These are phyloP conservation scores for Strigomonas galati DNA, from an alignment of 208 protist genomes.

Conservation along the genomic window DNA sequence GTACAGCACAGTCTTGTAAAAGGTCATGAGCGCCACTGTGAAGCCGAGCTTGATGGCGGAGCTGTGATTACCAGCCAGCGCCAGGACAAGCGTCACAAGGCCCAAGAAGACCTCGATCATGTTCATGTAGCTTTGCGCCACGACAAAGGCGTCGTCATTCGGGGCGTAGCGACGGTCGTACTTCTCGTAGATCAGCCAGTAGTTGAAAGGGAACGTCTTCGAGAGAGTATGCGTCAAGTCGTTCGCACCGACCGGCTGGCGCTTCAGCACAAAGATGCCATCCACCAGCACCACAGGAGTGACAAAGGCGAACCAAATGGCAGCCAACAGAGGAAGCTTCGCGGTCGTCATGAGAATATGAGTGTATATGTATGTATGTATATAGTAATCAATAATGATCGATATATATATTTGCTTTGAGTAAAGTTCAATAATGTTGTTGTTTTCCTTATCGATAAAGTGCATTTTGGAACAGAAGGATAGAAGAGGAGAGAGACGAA, in stretches of 20 bases:
- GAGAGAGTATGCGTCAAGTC: constrained; percentile 44
- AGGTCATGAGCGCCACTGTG: constrained; percentile 58
- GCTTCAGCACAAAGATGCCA: constrained; percentile 63
- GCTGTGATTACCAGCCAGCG: constrained; percentile 12
- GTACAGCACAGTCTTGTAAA: constrained; percentile 84
- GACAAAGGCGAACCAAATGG: constrained; percentile 56
- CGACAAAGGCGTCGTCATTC: constrained; percentile 83
- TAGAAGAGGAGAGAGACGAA: not conserved
- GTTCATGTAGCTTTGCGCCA: constrained; percentile 81
- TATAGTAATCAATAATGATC: not conserved
- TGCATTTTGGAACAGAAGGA: not conserved
- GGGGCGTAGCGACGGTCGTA: constrained; percentile 74
- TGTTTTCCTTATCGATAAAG: not conserved
- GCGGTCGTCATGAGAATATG: constrained; percentile 7
- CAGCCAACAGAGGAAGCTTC: constrained; percentile 43
- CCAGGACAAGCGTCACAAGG: constrained; percentile 33
- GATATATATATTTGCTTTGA: not conserved
- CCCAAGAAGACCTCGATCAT: constrained; percentile 60
- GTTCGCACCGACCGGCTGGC: constrained; percentile 16
- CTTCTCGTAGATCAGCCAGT: constrained; percentile 63
- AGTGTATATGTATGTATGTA: not conserved
- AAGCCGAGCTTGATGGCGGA: constrained; percentile 44
- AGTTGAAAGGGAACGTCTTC: constrained; percentile 42
- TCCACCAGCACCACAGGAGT: constrained; percentile 64
- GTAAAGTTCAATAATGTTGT: too few species aligned